phyloP scores from a whole-genome alignment of 208 protist genomes.

The Tritrichomonas foetus region DNA sequence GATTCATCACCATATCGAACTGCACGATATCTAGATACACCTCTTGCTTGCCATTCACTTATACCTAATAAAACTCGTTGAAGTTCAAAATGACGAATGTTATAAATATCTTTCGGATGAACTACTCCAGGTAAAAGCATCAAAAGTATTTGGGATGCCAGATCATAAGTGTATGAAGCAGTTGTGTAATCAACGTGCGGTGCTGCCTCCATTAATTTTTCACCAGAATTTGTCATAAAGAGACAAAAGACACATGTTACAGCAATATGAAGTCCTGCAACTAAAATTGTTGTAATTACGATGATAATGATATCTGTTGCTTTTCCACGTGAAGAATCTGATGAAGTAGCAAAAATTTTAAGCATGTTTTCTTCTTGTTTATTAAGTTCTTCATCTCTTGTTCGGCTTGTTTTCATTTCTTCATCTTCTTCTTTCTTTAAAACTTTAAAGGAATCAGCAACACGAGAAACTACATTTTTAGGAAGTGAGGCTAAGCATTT shows the following conservation, averaged over 20 bases:
- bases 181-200: background rate
- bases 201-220: background rate
- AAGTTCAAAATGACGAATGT: too few species aligned
- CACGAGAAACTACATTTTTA: conserved; percentile 22
- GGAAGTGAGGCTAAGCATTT: background rate
- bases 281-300: background rate
- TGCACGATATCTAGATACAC: background rate
- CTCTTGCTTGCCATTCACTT: background rate
- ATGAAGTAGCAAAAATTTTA: background rate
- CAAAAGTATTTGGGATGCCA: background rate
- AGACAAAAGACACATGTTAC: background rate
- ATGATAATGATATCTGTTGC: background rate
- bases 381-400: background rate
- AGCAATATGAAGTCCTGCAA: too few species aligned
- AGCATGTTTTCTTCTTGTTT: conserved; percentile 25
- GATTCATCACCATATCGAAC: background rate
- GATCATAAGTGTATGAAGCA: background rate
- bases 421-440: background rate
- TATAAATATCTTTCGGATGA: too few species aligned
- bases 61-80: too few species aligned
- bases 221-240: background rate
- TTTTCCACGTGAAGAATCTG: background rate
- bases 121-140: background rate
- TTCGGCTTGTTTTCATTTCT: background rate
- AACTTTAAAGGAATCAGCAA: conserved; percentile 25